Evolutionary conservation across 345 rosid species (phyloP), one percentile per base, ranked within the genome.

Genomic region (Crucihimalaya himalaica): DNA sequence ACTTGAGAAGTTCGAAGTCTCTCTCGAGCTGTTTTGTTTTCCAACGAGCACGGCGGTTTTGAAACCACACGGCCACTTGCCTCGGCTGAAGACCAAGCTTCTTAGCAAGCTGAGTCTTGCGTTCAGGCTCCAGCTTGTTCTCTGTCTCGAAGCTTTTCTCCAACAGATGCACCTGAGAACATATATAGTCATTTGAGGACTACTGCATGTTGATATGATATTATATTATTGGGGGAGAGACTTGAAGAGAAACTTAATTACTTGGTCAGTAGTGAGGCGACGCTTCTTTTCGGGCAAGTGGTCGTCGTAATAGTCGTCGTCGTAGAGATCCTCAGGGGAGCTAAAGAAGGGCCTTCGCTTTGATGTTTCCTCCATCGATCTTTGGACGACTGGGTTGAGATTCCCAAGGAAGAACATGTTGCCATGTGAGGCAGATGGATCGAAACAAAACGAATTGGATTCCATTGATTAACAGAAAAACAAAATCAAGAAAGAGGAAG

Each of bases 1-100:
- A 82, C 79, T 88, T 93, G 77, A 93, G 97, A 74, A 81, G 58
- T 77, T 89, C 91, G 65, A 83, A 93, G 69, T 93, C 94, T 79
- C 85, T 84, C 71, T 93, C 97, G 13, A 93, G 92, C 84, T 91
- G 98, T 83, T 78, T 93, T 0, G 96, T 93, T 83, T 88, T 93
- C 94, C 93, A 91, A 77, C 98, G 85, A 68, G 98, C 98, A 27
- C 98, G 82, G 45, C 97, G 96, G 79, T 93, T 93, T 73, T 93
- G 98, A 88, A 93, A 93, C 98, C 98, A 93, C 23, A 93, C 94
- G 1, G 98, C 94, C 50, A 93, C 96, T 84, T 93, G 98, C 66
- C 98, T 84, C 2, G 96, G 96, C 75, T 93, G 93, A 74, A 93
- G 63, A 2, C 98, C 96, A 74, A 93, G 84, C 80, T 89, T 89